A percentile compares a stretch with the other conserved stretches of the same genome.
Evolutionary conservation across 805 yeast species (phyloP).

Genomic region (Starmerella powellii): DNA sequence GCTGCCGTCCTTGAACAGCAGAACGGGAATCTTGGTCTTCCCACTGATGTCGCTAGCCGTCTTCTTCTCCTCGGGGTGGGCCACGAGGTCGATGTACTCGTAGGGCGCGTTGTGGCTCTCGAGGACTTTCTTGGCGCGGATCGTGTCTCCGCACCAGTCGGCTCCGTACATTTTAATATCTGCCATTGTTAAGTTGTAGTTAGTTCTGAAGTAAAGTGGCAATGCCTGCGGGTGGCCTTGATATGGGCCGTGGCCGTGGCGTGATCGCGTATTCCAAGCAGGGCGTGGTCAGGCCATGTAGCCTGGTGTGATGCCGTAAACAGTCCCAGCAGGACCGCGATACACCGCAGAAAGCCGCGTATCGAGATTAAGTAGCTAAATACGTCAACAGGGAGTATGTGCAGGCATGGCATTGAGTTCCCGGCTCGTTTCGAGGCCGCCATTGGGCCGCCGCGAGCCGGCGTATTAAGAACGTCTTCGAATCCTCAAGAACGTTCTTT

Average conservation of each 20-base stretch:
- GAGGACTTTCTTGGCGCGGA: conserved; percentile 19
- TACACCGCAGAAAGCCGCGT: too few species aligned
- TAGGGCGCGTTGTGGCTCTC: conserved; percentile 12
- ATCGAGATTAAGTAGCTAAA: too few species aligned
- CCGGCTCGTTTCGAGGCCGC: not conserved
- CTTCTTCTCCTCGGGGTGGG: conserved; percentile 19
- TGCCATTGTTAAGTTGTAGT: not conserved
- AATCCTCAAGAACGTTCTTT: conserved; percentile 8
- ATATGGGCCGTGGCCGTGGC: not conserved
- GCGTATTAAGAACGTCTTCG: not conserved
- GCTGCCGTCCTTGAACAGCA: conserved; percentile 19
- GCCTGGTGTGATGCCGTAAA: too few species aligned
- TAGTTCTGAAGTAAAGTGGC: not conserved
- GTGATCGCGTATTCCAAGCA: too few species aligned
- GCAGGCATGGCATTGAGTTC: too few species aligned
- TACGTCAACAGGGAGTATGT: too few species aligned
- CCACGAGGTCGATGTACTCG: conserved; percentile 21
- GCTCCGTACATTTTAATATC: conserved; percentile 21
- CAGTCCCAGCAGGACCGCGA: too few species aligned
- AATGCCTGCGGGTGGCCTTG: not conserved
- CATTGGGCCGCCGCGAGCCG: too few species aligned
- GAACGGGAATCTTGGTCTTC: conserved; percentile 20
- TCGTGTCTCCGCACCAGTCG: conserved; percentile 25
- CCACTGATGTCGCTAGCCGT: conserved; percentile 19
- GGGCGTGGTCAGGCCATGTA: too few species aligned